phyloP scores from a whole-genome alignment of 441 rosid genomes.

The Croton laevigatus region DNA sequence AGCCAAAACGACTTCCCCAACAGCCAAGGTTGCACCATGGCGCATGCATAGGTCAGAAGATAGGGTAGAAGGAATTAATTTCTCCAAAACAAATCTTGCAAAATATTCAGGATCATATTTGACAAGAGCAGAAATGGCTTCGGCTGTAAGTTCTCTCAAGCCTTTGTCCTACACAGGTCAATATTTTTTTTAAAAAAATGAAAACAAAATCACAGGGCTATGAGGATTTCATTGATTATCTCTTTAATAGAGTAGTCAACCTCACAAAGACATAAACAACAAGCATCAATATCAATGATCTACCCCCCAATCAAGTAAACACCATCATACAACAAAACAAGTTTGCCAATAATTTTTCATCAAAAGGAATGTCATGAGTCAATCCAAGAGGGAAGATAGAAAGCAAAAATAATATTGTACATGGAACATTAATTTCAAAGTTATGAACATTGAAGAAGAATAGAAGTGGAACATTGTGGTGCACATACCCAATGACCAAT shows the following conservation, averaged over 20 bases:
- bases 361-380: slow-evolving; percentile 3
- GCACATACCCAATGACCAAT: slow-evolving; percentile 93
- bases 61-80: slow-evolving; percentile 74
- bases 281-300: neutral
- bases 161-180: slow-evolving; percentile 72
- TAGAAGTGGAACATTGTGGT: slow-evolving; percentile 8
- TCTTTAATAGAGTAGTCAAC: neutral
- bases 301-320: neutral
- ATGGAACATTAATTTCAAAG: neutral
- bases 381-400: neutral
- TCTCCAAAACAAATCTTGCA: slow-evolving; percentile 62
- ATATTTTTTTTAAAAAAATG: slow-evolving; percentile 11
- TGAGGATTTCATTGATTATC: neutral
- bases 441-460: neutral
- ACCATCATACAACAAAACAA: neutral
- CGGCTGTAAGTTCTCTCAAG: slow-evolving; percentile 88
- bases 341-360: neutral
- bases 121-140: slow-evolving; percentile 90
- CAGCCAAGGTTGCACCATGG: slow-evolving; percentile 92
- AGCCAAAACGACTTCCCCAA: slow-evolving; percentile 80
- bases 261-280: neutral
- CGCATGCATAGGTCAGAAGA: slow-evolving; percentile 89
- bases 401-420: neutral
- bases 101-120: slow-evolving; percentile 73
- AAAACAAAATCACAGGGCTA: slow-evolving; percentile 11